Base-by-base conservation (phyloP, 129 eudicot species). In the Saussurea involucrata region DNA sequence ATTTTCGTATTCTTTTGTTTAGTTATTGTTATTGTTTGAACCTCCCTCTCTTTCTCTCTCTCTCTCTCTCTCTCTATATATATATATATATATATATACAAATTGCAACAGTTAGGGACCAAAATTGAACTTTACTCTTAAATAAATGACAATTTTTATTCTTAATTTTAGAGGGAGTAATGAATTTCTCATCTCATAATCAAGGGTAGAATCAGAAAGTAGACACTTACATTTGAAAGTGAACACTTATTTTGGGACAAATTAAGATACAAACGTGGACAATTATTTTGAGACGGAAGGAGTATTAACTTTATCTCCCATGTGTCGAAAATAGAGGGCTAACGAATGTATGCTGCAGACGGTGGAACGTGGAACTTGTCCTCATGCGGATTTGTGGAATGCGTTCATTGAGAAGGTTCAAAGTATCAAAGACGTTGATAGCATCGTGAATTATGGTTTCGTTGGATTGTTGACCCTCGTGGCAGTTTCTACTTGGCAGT, bases 401-500 rank as follows among this genome's bases (percentile, higher is more conserved):
- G 42, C 25, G 29, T 24, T 92, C 13, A 72, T 89, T 46, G 84
- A 69, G 3, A 86, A 86, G 82, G 15, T 92, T 81, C 91, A 82
- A 22, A 77, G 82, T 53, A 69, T 87, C 27, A 74, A 83, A 78
- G 83, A 86, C 57, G 81, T 83, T 33, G 98, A 95, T 79, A 71
- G 29, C 53, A 27, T 83, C 55, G 92, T 92, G 72, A 92, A 85
- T 83, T 88, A 83, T 42, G 97, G 97, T 78, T 85, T 95, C 80
- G 72, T 83, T 64, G 63, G 86, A 69, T 77, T 92, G 95, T 79
- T 90, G 64, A 76, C 81, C n/a, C 42, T 89, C 69, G 83, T 85
- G 40, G 92, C 85, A 5, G 68, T 92, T 63, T 87, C 88, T 36
- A 86, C 92, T 32, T 88, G 88, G 92, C 83, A 86, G 42, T 91